Percentiles rank a stretch among this genome's conserved stretches.
Conservation (phyloP, 2,329 filamentous ascomycete species). For the Aspergillus quadrilineatus region DNA sequence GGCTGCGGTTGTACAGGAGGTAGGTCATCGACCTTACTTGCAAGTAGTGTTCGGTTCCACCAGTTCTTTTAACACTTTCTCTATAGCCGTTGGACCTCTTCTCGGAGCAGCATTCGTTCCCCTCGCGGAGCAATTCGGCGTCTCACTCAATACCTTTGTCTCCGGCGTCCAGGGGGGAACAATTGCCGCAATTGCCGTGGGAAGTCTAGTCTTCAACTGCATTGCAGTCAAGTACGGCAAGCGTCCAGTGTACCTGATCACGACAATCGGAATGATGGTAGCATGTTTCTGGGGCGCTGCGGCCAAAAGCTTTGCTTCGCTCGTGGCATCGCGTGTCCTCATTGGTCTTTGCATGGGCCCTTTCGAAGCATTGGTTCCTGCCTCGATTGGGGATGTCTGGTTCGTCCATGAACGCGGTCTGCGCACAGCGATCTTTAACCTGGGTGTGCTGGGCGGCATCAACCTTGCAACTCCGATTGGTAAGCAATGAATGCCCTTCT, state of each 20-base stretch:
- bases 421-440: slow-evolving; percentile 43
- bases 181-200: slow-evolving; percentile 38
- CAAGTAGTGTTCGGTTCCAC: background rate
- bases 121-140: slow-evolving; percentile 33
- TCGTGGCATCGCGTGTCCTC: slow-evolving; percentile 30
- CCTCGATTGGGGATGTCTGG: slow-evolving; percentile 45
- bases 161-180: slow-evolving; percentile 38
- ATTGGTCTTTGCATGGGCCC: slow-evolving; percentile 42
- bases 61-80: background rate
- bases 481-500: slow-evolving; percentile 18
- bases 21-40: slow-evolving; percentile 11
- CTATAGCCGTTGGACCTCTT: slow-evolving; percentile 39
- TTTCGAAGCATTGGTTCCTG: slow-evolving; percentile 41
- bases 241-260: slow-evolving; percentile 37
- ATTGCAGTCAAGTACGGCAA: slow-evolving; percentile 42
- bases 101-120: slow-evolving; percentile 35
- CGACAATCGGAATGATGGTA: slow-evolving; percentile 34
- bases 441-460: slow-evolving; percentile 44
- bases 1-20: slow-evolving; percentile 45
- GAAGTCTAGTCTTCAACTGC: slow-evolving; percentile 37
- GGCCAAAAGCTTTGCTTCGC: slow-evolving; percentile 8
- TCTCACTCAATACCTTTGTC: slow-evolving; percentile 33
- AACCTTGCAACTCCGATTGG: slow-evolving; percentile 43
- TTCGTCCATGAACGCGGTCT: slow-evolving; percentile 47
- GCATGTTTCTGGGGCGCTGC: slow-evolving; percentile 10